Percentiles rank a stretch among this genome's conserved stretches.
phyloP scores from a whole-genome alignment of 106 monocot species.

The Phalaenopsis aphrodite region DNA sequence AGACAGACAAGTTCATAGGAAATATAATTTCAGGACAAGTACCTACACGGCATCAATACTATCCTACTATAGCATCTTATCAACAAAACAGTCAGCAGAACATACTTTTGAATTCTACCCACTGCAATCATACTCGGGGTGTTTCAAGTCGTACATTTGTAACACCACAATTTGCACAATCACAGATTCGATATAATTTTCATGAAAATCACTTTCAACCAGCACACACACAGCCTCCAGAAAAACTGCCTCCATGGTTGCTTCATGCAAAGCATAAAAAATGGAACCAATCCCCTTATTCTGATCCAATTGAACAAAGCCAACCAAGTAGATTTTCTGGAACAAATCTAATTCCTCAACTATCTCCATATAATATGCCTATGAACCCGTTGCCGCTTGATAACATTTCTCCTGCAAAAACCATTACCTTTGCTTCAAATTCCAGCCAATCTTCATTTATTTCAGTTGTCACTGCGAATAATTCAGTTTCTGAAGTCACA shows the following conservation, averaged over 20 bases:
- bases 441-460: background rate
- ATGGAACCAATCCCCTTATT: conserved; percentile 11
- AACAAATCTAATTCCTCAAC: too few species aligned
- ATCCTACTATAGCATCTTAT: background rate
- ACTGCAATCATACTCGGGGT: conserved; percentile 25
- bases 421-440: background rate
- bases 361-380: too few species aligned
- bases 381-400: too few species aligned
- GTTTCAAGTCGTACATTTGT: background rate
- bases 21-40: background rate
- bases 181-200: conserved; percentile 11
- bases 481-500: background rate
- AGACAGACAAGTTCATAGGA: background rate
- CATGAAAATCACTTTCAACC: conserved; percentile 5
- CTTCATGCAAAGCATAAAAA: conserved; percentile 15
- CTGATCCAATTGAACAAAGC: background rate
- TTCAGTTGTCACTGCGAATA: background rate
- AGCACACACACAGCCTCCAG: conserved; percentile 8
- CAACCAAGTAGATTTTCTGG: too few species aligned
- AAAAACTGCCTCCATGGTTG: conserved; percentile 25
- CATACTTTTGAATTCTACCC: conserved; percentile 14
- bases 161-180: background rate
- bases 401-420: background rate
- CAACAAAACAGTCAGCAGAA: background rate
- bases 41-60: background rate